Conservation (phyloP, 768 basidiomycete species). For the Zangia roseola region DNA sequence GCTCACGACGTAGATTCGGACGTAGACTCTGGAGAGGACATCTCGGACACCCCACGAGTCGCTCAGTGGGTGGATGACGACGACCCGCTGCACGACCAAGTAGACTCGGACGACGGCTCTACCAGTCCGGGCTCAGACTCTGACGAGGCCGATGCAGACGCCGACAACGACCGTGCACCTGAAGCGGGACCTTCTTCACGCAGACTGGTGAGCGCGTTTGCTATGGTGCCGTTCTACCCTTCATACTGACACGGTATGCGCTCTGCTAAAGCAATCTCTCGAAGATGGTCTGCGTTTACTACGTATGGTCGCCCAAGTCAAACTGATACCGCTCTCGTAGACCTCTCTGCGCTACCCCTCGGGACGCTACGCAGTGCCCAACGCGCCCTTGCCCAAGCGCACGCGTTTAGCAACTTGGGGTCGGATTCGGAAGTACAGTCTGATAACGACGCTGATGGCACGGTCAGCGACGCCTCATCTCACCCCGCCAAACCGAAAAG, state of each 20-base stretch:
- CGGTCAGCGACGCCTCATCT: constrained; percentile 11
- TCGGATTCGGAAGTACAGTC: constrained; percentile 31
- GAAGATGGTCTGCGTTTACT: constrained; percentile 21
- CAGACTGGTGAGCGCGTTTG: constrained; percentile 13
- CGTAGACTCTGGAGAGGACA: not conserved
- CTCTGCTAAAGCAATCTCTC: constrained; percentile 24
- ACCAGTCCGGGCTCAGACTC: constrained; percentile 15
- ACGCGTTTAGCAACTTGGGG: constrained; percentile 40
- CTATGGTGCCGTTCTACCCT: not conserved
- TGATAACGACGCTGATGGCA: constrained; percentile 5
- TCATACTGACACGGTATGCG: not conserved
- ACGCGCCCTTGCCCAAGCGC: constrained; percentile 44
- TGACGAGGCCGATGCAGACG: constrained; percentile 11
- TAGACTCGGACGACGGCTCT: constrained; percentile 4
- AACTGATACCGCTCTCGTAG: constrained; percentile 33
- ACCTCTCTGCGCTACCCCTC: constrained; percentile 59
- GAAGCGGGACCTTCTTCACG: constrained; percentile 15
- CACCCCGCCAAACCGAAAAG: constrained; percentile 24
- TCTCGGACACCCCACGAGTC: constrained; percentile 51
- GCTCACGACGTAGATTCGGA: constrained; percentile 23
- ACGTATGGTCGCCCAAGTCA: not conserved
- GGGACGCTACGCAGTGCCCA: constrained; percentile 68
- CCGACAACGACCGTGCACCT: not conserved
- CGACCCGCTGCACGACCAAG: constrained; percentile 25
- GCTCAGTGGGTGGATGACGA: constrained; percentile 61